phyloP scores from a whole-genome alignment of 2,329 filamentous ascomycete species.

The Fusarium aywerte region DNA sequence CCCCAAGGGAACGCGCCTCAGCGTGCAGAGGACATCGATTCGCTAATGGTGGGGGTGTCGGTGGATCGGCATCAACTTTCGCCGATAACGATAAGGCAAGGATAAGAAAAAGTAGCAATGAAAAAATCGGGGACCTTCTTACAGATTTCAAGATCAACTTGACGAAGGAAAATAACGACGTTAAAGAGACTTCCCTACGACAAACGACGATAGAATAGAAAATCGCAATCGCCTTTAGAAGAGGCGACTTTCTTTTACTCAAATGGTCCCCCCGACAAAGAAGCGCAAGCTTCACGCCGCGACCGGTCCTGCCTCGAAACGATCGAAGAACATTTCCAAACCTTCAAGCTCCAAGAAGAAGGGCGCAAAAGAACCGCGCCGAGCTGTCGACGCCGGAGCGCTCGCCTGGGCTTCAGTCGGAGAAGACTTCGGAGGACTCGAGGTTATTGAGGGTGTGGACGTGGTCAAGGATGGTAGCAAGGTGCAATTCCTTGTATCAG shows the following conservation, averaged over 20 bases:
- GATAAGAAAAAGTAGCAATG: conserved; percentile 27
- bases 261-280: conserved; percentile 50
- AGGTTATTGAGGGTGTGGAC: conserved; percentile 92
- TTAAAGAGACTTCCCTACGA: conserved; percentile 2
- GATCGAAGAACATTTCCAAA: conserved; percentile 47
- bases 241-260: conserved; percentile 15
- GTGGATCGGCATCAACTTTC: conserved; percentile 41
- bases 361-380: conserved; percentile 42
- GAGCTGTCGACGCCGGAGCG: conserved; percentile 57
- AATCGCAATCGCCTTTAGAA: conserved; percentile 4
- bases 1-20: background rate
- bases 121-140: conserved; percentile 35
- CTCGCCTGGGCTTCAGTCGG: conserved; percentile 78
- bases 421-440: conserved; percentile 92
- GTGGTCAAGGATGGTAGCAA: conserved; percentile 74
- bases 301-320: conserved; percentile 51
- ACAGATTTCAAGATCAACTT: conserved; percentile 23
- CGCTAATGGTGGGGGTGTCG: conserved; percentile 24
- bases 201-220: background rate
- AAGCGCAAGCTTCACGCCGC: conserved; percentile 54
- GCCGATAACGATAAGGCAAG: conserved; percentile 34
- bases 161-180: conserved; percentile 17
- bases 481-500: conserved; percentile 64
- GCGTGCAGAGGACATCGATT: background rate
- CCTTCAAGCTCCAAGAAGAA: conserved; percentile 44